Percentiles rank a stretch among this genome's conserved stretches.
These are phyloP conservation scores for Groenewaldozyma sp. DNA, from an alignment of 1,139 yeast species.

Conservation along the genomic window DNA sequence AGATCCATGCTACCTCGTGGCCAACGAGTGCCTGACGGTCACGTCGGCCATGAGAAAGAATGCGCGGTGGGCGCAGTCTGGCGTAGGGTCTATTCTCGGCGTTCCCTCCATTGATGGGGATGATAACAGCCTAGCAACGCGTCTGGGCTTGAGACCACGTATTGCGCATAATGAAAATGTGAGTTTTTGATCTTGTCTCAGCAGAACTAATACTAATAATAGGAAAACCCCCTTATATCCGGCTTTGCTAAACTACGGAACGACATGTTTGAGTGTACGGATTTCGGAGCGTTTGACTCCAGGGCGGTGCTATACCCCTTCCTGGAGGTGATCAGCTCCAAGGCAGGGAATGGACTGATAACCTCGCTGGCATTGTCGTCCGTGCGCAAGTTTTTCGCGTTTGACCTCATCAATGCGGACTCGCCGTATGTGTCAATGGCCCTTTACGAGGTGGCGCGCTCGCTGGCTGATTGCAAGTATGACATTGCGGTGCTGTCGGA, in stretches of 20 bases:
- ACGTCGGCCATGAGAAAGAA: conserved; percentile 89
- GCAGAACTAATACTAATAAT: too few relatives aligned
- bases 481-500: conserved; percentile 91
- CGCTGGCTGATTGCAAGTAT: conserved; percentile 88
- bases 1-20: conserved; percentile 76
- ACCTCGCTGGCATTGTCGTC: conserved; percentile 77
- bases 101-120: conserved; percentile 34
- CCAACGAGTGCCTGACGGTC: conserved; percentile 79
- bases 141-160: conserved; percentile 12
- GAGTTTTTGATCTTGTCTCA: conserved; percentile 3
- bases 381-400: conserved; percentile 58
- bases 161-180: conserved; percentile 9
- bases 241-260: conserved; percentile 74
- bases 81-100: conserved; percentile 81
- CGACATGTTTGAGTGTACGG: conserved; percentile 50
- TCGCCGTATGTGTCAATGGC: conserved; percentile 41
- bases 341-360: conserved; percentile 76
- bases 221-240: conserved; percentile 59
- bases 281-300: conserved; percentile 54
- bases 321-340: conserved; percentile 73
- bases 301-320: conserved; percentile 78
- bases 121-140: conserved; percentile 22
- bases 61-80: conserved; percentile 71
- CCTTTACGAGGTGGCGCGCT: conserved; percentile 54
- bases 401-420: conserved; percentile 41